Evolutionary conservation across 495 filamentous ascomycete genomes (phyloP), one percentile per base, ranked within the genome.

Genomic region (Lichenothelia convexa): DNA sequence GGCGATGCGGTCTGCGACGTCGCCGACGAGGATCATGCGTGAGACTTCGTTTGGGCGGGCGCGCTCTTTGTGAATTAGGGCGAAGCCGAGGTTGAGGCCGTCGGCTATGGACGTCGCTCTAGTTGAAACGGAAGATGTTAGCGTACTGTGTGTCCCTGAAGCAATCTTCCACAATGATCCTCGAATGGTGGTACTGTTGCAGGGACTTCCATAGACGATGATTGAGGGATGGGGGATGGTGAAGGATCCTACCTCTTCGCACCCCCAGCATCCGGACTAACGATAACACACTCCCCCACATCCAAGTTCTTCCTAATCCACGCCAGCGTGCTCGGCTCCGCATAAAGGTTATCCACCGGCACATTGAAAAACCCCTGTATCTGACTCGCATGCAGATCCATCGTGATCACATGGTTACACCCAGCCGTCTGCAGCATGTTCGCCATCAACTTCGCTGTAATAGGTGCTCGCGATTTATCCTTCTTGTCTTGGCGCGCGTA

Each of bases 401-500:
- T 63, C 1, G 60, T 63, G 24, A 63, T 63, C 30, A 63, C 56
- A 45, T 63, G 60, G 54, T 57, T 60, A 58, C 66, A 64, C 35
- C 89, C 89, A 16, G 89, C 89, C 12, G 85, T 89, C 59, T 93
- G 85, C 38, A 97, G 63, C 85, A 94, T 94, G 56, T 94, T 97
- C 19, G 89, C 89, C 61, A 95, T 89, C 23, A 94, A 62, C 58
- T 85, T 87, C 15, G 89, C 89, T 32, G 78, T 84, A 45, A 84
- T 85, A 11, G 86, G 85, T 18, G 87, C 89, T 39, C 89, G 72
- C 31, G 74, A 80, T 64, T 93, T 92, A 60, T 95, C 89, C 59
- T 97, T 97, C 66, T 97, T 97, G 64, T 97, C 89, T 60, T 97
- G 89, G 19, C 89, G 81, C n/a, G 87, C 87, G 50, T 97, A 93